Base-by-base conservation (phyloP, 441 rosid genomes). In the Capsella rubella region DNA sequence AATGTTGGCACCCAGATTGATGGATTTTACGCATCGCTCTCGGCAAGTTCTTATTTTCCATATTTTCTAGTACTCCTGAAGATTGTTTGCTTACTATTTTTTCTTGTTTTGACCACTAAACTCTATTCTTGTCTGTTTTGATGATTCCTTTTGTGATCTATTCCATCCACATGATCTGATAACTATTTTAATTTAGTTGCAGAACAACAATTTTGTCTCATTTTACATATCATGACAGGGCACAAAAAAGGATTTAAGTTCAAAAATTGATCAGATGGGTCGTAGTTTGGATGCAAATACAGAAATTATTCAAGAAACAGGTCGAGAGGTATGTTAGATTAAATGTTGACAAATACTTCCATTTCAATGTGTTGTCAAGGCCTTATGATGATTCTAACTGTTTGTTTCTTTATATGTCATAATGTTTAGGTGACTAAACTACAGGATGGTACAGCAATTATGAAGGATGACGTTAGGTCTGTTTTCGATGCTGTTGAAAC, bases 1-100 rank as follows among this genome's bases (percentile, higher is more conserved):
- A 76, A 84, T 57, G 82, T 95, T 60, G 95, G 91, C 78, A 84
- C 79, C 75, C 91, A 90, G 72, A 95, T 95, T 69, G 96, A 93
- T 54, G 87, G 73, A 61, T 95, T 93, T 67, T 90, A 91, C 81
- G 73, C 84, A 18, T 88, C 93, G 6, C 85, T 93, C 73, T 78
- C 89, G 84, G 99, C 74, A 84, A 81, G 84, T 70, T 58, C 72
- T 76, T 47, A 32, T 53, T 71, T 63, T 29, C 60, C 72, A 25
- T 35, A 46, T 50, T 31, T 54, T 37, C 54, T 63, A 68, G 46
- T 35, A 28, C 49, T 25, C 68, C 35, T 51, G 7, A 42, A 28
- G 31, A 34, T 45, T 46, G 42, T 18, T 27, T 0, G 16, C 55
- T 8, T 42, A 11, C 51, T 49, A 15, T 5, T 5, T 25, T 59